phyloP scores from a whole-genome alignment of 208 protist species.

The Naegleria fowleri region DNA sequence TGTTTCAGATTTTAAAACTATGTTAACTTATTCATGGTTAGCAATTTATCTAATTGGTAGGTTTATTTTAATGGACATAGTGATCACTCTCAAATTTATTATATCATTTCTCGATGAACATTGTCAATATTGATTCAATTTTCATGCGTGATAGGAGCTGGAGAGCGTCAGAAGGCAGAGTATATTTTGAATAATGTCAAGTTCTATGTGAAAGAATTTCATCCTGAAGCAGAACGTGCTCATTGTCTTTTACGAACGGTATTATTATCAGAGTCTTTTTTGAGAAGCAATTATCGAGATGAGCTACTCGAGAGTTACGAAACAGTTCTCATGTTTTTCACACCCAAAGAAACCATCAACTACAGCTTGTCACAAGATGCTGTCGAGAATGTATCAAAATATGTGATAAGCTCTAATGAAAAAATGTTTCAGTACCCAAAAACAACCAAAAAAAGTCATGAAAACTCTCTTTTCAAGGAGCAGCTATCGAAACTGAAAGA shows the following conservation, averaged over 20 bases:
- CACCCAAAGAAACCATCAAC: too few species aligned
- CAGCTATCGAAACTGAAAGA: too few species aligned
- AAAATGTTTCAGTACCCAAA: background rate
- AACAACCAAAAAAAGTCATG: background rate
- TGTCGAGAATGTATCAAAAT: background rate
- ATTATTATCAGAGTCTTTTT: background rate
- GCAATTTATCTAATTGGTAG: background rate
- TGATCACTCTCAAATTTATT: too few species aligned
- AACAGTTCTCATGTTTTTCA: background rate
- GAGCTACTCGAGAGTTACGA: background rate
- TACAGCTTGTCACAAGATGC: background rate
- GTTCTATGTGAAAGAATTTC: background rate
- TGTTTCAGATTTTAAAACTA: background rate
- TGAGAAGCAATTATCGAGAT: background rate
- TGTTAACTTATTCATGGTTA: background rate
- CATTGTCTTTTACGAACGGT: background rate
- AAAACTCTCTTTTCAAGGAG: background rate
- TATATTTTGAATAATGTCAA: background rate
- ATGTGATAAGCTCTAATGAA: background rate
- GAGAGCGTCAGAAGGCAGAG: background rate
- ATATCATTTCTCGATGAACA: too few species aligned
- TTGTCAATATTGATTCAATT: too few species aligned
- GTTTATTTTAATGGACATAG: too few species aligned
- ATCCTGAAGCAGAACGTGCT: background rate
- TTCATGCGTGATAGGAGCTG: too few species aligned